phyloP scores from a whole-genome alignment of 1,284 basidiomycete species.

The Peniophora sp. region DNA sequence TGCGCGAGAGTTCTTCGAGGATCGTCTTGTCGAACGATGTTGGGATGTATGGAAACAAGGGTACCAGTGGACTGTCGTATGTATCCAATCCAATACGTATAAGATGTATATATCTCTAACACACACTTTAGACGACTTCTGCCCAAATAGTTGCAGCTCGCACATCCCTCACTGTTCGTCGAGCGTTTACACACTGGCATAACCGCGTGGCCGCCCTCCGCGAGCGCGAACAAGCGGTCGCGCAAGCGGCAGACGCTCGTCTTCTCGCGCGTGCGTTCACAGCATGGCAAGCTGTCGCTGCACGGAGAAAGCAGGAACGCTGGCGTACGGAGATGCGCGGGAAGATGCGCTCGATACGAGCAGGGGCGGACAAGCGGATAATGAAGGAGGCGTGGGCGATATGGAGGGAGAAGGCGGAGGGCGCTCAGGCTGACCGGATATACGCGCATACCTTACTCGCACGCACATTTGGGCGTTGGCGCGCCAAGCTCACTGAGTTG shows the following conservation, averaged over 20 bases:
- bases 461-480: constrained; percentile 46
- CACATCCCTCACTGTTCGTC: constrained; percentile 49
- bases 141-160: constrained; percentile 51
- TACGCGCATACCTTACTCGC: constrained; percentile 26
- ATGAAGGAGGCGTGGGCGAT: constrained; percentile 47
- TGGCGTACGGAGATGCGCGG: constrained; percentile 64
- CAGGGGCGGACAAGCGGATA: constrained; percentile 40
- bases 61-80: constrained; percentile 60
- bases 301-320: constrained; percentile 40
- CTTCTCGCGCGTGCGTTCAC: constrained; percentile 31
- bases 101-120: constrained; percentile 8
- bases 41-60: constrained; percentile 67
- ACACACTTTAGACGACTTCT: constrained; percentile 44
- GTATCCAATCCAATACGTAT: constrained; percentile 24
- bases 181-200: constrained; percentile 52
- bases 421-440: too few species aligned
- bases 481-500: constrained; percentile 27
- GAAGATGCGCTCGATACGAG: constrained; percentile 54
- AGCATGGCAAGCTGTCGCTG: constrained; percentile 42
- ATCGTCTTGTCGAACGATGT: constrained; percentile 55
- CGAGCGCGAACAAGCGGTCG: constrained; percentile 32
- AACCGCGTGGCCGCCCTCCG: constrained; percentile 26
- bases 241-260: constrained; percentile 32
- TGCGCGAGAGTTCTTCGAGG: constrained; percentile 60
- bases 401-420: constrained; percentile 39